Conservation (phyloP, 805 yeast genomes). For the Monosporozyma servazzii region DNA sequence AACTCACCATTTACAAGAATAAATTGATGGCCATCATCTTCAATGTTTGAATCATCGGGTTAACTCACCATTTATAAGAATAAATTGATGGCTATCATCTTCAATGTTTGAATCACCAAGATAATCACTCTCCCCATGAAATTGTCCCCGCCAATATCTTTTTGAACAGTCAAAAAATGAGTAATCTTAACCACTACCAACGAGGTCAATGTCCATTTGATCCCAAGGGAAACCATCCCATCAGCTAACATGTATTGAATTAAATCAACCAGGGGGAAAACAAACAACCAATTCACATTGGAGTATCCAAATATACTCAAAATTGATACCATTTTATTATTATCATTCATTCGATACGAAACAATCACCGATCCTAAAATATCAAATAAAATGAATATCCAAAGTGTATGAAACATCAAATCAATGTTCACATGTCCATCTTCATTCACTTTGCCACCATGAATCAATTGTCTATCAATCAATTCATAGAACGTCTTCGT, state of each 20-base stretch:
- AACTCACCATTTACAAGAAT: no score
- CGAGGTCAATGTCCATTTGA: constrained; percentile 7
- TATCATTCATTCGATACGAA: not conserved
- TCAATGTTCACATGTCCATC: constrained; percentile 50
- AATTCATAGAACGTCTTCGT: constrained; percentile 52
- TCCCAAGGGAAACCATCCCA: not conserved
- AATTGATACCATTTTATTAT: constrained; percentile 21
- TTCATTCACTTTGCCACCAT: constrained; percentile 31
- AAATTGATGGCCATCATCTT: no score
- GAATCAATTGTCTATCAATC: constrained; percentile 45
- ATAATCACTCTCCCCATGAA: constrained; percentile 3
- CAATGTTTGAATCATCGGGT: no score
- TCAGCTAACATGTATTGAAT: constrained; percentile 3
- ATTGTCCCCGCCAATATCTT: not conserved
- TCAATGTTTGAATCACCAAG: constrained; percentile 2
- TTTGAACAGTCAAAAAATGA: constrained; percentile 5
- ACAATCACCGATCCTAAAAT: not conserved
- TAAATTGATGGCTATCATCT: not conserved
- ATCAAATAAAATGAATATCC: constrained; percentile 34
- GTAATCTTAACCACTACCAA: constrained; percentile 8
- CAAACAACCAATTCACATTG: constrained; percentile 77
- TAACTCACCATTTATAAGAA: not conserved
- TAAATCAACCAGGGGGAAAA: constrained; percentile 36
- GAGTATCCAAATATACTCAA: constrained; percentile 80
- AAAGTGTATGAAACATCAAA: constrained; percentile 52